Base-by-base conservation (phyloP, 2,329 filamentous ascomycete genomes). In the Arthrobotrys sinensis region DNA sequence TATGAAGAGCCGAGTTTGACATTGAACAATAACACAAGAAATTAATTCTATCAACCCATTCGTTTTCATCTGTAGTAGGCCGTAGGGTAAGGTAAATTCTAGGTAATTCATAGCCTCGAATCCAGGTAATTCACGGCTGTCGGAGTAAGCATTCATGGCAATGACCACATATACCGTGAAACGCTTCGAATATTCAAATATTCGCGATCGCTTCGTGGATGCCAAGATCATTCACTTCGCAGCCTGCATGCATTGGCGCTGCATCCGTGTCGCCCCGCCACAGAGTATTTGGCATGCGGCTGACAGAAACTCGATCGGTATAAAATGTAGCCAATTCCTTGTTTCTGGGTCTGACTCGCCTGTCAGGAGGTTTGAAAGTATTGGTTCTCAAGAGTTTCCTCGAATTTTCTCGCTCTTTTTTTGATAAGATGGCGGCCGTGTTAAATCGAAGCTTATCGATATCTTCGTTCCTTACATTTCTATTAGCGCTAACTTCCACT, bases 221-320 rank as follows among this genome's bases (percentile, higher is more conserved):
- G 55, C 55, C 55, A 60, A 60, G 55, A 40, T 60, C 55, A 60
- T 11, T 28, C 2, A 19, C 55, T n/a, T 28, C 10, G 34, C 21
- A 60, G 52, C 52, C 3, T 34, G 36, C 10, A 40, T 21, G 34
- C 52, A 57, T 38, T 43, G 34, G 55, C 55, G 43, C n/a, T 34
- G 19, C 55, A 34, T n/a, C 24, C 14, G n/a, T 21, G 52, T 14
- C 55, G 19, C 32, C 55, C 55, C 55, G 55, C 55, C 55, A 43
- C 36, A 60, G 36, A n/a, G 4, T 60, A 60, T 60, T 60, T 60
- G 55, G n/a, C 19, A 60, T 60, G 55, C 55, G 55, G 55, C 36
- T 60, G 55, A 60, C 55, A 6, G 19, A 60, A 43, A 28, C 11
- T 24, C 24, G 55, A 3, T 14, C 5, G n/a, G 32, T 43, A 60